A percentile compares a stretch with the other conserved stretches of the same genome.
These are phyloP conservation scores for Toxoplasma gondii DNA, from an alignment of 169 alveolate species.

Conservation along the genomic window DNA sequence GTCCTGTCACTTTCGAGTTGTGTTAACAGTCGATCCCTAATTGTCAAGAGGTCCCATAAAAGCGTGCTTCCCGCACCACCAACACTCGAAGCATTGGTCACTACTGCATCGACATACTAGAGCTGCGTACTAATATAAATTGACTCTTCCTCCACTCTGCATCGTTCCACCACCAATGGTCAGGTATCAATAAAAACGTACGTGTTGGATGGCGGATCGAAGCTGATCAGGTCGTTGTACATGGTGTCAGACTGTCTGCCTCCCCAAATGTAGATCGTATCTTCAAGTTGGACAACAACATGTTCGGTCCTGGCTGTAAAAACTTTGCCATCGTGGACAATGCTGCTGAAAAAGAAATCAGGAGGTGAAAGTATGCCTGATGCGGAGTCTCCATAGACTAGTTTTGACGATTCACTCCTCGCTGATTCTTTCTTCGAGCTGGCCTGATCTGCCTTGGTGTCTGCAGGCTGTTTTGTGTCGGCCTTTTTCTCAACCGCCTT, in stretches of 20 bases:
- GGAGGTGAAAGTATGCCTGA: constrained; percentile 64
- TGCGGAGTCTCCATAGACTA: constrained; percentile 16
- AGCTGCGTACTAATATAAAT: no score
- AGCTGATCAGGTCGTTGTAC: constrained; percentile 23
- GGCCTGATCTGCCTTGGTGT: not conserved
- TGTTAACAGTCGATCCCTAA: no score
- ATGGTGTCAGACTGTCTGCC: constrained; percentile 22
- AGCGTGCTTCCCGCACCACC: no score
- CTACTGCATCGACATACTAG: no score
- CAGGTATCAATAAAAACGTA: not conserved
- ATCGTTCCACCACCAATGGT: no score
- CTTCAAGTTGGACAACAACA: constrained; percentile 19
- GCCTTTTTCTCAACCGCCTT: not conserved
- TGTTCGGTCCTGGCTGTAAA: constrained; percentile 44
- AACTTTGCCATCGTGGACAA: constrained; percentile 58
- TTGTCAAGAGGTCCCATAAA: no score
- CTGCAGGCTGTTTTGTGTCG: not conserved
- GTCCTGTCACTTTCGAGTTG: no score
- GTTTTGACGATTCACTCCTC: not conserved
- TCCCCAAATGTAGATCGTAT: constrained; percentile 48
- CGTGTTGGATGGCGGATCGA: constrained; percentile 46
- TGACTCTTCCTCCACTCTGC: no score
- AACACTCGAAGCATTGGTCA: no score
- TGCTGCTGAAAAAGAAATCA: constrained; percentile 46
- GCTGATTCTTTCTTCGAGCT: not conserved